phyloP scores from a whole-genome alignment of 192 early-diverging fungal genomes.

The Coemansia sp. region DNA sequence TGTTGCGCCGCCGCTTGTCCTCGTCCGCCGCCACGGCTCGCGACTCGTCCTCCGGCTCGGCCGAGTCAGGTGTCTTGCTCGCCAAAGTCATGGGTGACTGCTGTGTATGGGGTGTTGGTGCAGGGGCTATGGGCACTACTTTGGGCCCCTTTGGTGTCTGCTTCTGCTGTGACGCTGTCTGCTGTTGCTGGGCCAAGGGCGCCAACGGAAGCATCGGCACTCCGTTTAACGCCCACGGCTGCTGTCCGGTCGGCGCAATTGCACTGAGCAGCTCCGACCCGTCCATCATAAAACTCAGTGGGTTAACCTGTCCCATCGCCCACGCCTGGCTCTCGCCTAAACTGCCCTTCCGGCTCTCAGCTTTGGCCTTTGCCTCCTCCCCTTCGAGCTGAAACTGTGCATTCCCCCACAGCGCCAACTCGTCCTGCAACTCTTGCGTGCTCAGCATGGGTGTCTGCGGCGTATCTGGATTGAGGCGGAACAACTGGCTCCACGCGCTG shows the following conservation, averaged over 20 bases:
- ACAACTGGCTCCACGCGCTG: slow-evolving; percentile 46
- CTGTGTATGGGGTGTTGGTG: slow-evolving; percentile 3
- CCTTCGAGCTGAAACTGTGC: slow-evolving; percentile 68
- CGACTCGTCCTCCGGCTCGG: slow-evolving; percentile 11
- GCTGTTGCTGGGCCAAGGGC: slow-evolving; percentile 17
- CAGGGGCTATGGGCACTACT: slow-evolving; percentile 23
- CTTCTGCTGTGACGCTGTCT: slow-evolving; percentile 8
- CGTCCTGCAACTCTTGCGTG: slow-evolving; percentile 63
- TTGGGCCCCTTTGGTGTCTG: slow-evolving; percentile 4
- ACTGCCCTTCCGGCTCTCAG: slow-evolving; percentile 2
- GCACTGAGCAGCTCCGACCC: slow-evolving; percentile 33
- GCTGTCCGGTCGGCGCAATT: slow-evolving; percentile 16
- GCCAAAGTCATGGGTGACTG: background rate
- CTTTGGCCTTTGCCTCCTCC: slow-evolving; percentile 14
- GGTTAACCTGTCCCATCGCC: slow-evolving; percentile 13
- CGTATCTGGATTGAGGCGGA: slow-evolving; percentile 58
- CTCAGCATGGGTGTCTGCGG: slow-evolving; percentile 56
- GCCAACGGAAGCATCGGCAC: slow-evolving; percentile 35
- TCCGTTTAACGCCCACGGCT: slow-evolving; percentile 22
- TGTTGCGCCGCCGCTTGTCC: slow-evolving; percentile 94
- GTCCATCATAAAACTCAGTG: slow-evolving; percentile 44
- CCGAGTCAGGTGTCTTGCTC: background rate
- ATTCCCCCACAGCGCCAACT: slow-evolving; percentile 67
- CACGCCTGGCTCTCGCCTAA: background rate
- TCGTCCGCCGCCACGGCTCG: slow-evolving; percentile 58